Conservation (phyloP, 2,329 filamentous ascomycete species). For the Talaromyces sp. region DNA sequence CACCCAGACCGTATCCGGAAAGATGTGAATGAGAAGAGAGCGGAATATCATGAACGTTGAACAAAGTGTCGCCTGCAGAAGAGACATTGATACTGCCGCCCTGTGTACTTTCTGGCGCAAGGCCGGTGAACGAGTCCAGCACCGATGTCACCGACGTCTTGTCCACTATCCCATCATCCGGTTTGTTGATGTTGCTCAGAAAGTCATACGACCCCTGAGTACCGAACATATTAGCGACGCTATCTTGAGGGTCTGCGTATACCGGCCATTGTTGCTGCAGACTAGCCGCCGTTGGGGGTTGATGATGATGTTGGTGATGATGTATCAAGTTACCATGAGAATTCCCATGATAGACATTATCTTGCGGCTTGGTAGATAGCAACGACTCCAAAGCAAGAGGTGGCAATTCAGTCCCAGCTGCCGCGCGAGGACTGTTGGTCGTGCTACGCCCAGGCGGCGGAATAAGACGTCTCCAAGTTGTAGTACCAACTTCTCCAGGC, state of each 20-base stretch:
- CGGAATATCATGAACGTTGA: slow-evolving; percentile 33
- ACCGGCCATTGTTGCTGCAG: slow-evolving; percentile 33
- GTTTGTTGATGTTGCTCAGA: slow-evolving; percentile 29
- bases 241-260: slow-evolving; percentile 33
- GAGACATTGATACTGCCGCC: slow-evolving; percentile 26
- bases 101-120: slow-evolving; percentile 30
- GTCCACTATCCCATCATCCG: slow-evolving; percentile 30
- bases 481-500: slow-evolving; percentile 36
- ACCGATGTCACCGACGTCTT: slow-evolving; percentile 34
- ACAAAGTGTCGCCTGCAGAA: slow-evolving; percentile 27
- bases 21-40: slow-evolving; percentile 30
- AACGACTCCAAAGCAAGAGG: slow-evolving; percentile 35
- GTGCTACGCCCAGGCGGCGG: slow-evolving; percentile 32
- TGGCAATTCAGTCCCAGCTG: slow-evolving; percentile 29
- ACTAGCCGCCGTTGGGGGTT: slow-evolving; percentile 18
- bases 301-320: slow-evolving; percentile 15
- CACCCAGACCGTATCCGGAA: slow-evolving; percentile 27
- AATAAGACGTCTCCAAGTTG: slow-evolving; percentile 42
- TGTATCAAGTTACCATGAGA: slow-evolving; percentile 31
- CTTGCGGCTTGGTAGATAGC: slow-evolving; percentile 28
- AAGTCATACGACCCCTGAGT: slow-evolving; percentile 31
- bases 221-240: slow-evolving; percentile 31
- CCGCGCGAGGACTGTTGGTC: slow-evolving; percentile 34
- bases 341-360: slow-evolving; percentile 28
- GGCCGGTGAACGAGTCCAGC: slow-evolving; percentile 30